Percentiles rank a stretch among this genome's conserved stretches.
These are phyloP conservation scores for Umbelopsis ramanniana DNA, from an alignment of 192 early-diverging fungal genomes.

Conservation along the genomic window DNA sequence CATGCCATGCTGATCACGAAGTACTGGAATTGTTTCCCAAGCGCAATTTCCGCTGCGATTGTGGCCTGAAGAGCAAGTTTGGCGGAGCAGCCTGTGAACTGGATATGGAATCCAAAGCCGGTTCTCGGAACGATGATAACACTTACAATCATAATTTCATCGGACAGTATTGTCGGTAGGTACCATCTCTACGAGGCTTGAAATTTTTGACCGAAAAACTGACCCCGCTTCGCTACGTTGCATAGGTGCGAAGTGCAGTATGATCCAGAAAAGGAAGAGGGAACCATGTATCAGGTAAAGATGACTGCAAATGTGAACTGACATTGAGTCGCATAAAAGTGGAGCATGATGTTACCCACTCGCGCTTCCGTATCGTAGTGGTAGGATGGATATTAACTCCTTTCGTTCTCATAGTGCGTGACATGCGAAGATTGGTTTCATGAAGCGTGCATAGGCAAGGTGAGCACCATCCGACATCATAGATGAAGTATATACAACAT, in stretches of 20 bases:
- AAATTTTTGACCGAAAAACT: background rate
- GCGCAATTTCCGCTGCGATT: conserved; percentile 88
- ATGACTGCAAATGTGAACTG: too few species aligned
- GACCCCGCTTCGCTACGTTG: too few species aligned
- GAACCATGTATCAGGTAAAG: conserved; percentile 67
- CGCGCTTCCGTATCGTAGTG: too few species aligned
- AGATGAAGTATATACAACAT: background rate
- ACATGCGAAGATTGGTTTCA: conserved; percentile 90
- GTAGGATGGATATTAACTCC: too few species aligned
- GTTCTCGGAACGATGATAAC: conserved; percentile 67
- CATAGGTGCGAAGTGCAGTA: conserved; percentile 75
- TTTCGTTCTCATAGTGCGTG: conserved; percentile 64
- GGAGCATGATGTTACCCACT: too few species aligned
- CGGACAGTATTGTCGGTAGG: conserved; percentile 80
- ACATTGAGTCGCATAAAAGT: too few species aligned
- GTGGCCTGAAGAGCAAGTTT: conserved; percentile 67
- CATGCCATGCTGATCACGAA: conserved; percentile 77
- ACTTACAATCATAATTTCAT: conserved; percentile 84
- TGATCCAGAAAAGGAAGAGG: conserved; percentile 71
- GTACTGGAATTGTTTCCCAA: conserved; percentile 87
- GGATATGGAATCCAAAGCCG: conserved; percentile 25
- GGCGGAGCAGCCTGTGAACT: conserved; percentile 44
- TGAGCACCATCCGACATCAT: conserved; percentile 34
- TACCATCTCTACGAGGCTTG: background rate
- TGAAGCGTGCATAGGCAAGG: conserved; percentile 68